A percentile compares a stretch with the other conserved stretches of the same genome.
Conservation (phyloP, 2,329 filamentous ascomycete species). For the Herpotrichia juniperi region DNA sequence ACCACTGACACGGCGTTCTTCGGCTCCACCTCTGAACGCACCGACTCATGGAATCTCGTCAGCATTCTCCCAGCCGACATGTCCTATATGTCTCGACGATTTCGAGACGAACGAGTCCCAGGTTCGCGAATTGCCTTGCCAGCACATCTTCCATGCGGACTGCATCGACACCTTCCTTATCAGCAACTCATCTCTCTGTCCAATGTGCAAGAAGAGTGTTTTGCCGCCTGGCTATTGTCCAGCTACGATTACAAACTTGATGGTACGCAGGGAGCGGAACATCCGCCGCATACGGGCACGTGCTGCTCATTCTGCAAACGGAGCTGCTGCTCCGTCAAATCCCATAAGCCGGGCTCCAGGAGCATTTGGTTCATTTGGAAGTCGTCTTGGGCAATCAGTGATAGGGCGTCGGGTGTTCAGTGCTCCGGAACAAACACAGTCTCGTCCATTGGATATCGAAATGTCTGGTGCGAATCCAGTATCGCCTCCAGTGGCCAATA, state of each 20-base stretch:
- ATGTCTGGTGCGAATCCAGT: constrained; percentile 23
- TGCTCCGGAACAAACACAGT: constrained; percentile 27
- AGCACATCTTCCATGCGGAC: constrained; percentile 90
- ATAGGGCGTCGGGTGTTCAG: constrained; percentile 39
- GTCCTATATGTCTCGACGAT: constrained; percentile 87
- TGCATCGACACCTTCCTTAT: constrained; percentile 88
- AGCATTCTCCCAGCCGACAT: constrained; percentile 74
- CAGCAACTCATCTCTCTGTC: constrained; percentile 83
- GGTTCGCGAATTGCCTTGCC: constrained; percentile 85
- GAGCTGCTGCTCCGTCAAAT: not conserved
- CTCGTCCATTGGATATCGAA: constrained; percentile 35
- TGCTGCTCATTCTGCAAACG: constrained; percentile 15
- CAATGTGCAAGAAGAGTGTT: constrained; percentile 85
- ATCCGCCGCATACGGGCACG: constrained; percentile 66
- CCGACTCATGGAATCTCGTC: constrained; percentile 14
- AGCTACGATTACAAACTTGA: constrained; percentile 66
- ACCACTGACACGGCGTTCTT: constrained; percentile 21
- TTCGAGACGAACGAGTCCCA: constrained; percentile 72
- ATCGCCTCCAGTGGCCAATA: not conserved
- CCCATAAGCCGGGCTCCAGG: not conserved
- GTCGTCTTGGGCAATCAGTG: constrained; percentile 28
- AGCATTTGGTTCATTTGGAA: constrained; percentile 29
- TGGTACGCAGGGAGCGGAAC: constrained; percentile 81
- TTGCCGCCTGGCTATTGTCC: constrained; percentile 68
- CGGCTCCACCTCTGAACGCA: constrained; percentile 24